A percentile compares a stretch with the other conserved stretches of the same genome.
phyloP scores from a whole-genome alignment of 2,329 filamentous ascomycete species.

The Zasmidium cellare region DNA sequence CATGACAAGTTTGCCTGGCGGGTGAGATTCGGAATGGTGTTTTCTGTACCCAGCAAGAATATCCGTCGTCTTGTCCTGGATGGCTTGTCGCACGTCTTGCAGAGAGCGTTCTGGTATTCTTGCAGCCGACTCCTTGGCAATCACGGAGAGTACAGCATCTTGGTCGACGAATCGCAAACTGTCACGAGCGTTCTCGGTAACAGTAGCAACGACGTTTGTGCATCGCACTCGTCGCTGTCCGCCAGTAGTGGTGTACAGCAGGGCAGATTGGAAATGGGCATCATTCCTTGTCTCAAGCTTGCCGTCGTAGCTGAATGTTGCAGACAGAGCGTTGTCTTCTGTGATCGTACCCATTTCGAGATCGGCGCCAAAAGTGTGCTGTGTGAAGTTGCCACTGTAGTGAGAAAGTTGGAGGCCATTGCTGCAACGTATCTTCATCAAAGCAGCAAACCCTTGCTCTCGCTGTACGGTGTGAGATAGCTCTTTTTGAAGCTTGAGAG shows the following conservation, averaged over 20 bases:
- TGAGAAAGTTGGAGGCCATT: constrained; percentile 89
- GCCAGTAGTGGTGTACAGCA: constrained; percentile 88
- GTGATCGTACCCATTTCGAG: constrained; percentile 91
- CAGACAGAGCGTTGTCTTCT: constrained; percentile 87
- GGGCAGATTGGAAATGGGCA: constrained; percentile 92
- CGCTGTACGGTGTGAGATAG: constrained; percentile 82
- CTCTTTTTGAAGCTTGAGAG: constrained; percentile 79
- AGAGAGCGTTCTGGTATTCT: constrained; percentile 71
- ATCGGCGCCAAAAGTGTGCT: constrained; percentile 92
- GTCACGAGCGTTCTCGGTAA: constrained; percentile 81
- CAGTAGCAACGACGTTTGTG: constrained; percentile 88
- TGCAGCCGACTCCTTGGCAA: constrained; percentile 92
- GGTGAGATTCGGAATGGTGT: constrained; percentile 82
- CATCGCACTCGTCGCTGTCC: constrained; percentile 90
- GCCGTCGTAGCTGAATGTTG: constrained; percentile 92
- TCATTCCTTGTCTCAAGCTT: constrained; percentile 96
- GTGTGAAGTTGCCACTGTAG: constrained; percentile 96
- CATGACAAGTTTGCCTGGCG: constrained; percentile 88
- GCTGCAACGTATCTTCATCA: constrained; percentile 98
- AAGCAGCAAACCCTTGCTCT: constrained; percentile 89
- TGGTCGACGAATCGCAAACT: constrained; percentile 92
- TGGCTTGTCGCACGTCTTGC: constrained; percentile 78
- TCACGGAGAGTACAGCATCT: constrained; percentile 82
- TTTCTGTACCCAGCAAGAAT: constrained; percentile 90
- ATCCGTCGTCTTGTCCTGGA: constrained; percentile 91